Base-by-base conservation (phyloP, 1,284 basidiomycete species). In the Amylostereum chailletii region DNA sequence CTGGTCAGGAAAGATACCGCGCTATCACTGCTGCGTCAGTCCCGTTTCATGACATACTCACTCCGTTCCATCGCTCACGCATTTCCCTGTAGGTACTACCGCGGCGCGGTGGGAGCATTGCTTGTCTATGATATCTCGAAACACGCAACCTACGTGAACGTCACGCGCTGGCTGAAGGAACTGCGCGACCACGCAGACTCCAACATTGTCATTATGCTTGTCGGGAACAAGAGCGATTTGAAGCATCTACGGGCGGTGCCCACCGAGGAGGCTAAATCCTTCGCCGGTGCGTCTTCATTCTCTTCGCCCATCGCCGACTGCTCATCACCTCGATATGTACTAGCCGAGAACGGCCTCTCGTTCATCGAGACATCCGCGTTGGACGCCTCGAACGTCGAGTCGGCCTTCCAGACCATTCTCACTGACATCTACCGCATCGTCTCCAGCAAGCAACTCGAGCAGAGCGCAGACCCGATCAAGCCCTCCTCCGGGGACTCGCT, bases 291-390 rank as follows among this genome's bases (percentile, higher is more conserved):
- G 89, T 78, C 33, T n/a, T 9, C 19, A 36, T n/a, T 42, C 30
- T 31, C 7, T 32, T 2, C 10, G 38, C 9, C 40, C 27, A 19
- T 8, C n/a, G 38, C 32, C 47, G 37, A 11, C 42, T 37, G 11
- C 42, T 52, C 37, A 42, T 29, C 37, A 31, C 19, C 41, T 26
- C 34, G 19, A 30, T 27, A 33, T 44, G 5, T 19, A 57, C 10
- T 40, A 81, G 80, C 79, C 51, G 82, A 86, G 67, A 95, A 97
- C 66, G 84, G 85, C 42, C 71, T 97, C 56, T 93, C 89, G 51
- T 95, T 95, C 77, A 97, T 99, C 61, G 95, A 99, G 77, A 99
- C 95, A 54, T 99, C 96, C 60, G 95, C 96, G 67, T 84, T 99
- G 78, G 95, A 99, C 79, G 93, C 94, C 58, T 94, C 91, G 48